phyloP scores from a whole-genome alignment of 2,329 filamentous ascomycete species.

The Microcera coccophila region DNA sequence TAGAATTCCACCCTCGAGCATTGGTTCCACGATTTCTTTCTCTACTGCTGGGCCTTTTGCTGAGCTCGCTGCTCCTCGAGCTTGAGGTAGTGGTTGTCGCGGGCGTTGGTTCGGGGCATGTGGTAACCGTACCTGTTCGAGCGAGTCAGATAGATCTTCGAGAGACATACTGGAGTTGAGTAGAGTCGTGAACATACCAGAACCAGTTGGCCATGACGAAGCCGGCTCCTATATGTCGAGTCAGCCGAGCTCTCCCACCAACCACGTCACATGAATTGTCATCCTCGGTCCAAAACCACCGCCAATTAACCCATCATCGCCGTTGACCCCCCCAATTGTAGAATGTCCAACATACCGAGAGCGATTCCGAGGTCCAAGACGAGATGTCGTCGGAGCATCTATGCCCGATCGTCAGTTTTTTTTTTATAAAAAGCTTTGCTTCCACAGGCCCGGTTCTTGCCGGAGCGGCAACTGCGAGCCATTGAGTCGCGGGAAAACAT shows the following conservation, averaged over 20 bases:
- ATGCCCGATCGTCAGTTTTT: constrained; percentile 32
- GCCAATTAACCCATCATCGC: constrained; percentile 2
- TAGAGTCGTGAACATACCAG: constrained; percentile 45
- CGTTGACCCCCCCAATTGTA: not conserved
- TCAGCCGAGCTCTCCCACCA: constrained; percentile 32
- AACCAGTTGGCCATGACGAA: constrained; percentile 52
- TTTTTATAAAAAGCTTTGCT: constrained; percentile 20
- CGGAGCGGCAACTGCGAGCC: constrained; percentile 11
- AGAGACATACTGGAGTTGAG: not conserved
- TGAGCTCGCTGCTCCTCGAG: constrained; percentile 54
- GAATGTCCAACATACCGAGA: constrained; percentile 46
- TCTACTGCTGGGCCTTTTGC: constrained; percentile 30
- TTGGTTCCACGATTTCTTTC: constrained; percentile 5
- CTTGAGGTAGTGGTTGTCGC: constrained; percentile 57
- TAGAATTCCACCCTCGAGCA: constrained; percentile 13
- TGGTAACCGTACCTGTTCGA: constrained; percentile 58
- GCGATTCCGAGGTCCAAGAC: constrained; percentile 54
- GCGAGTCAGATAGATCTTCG: constrained; percentile 8
- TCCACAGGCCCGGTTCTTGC: constrained; percentile 17
- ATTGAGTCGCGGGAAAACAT: constrained; percentile 40
- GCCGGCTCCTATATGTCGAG: constrained; percentile 44
- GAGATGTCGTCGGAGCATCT: constrained; percentile 60
- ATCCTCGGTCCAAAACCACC: constrained; percentile 12
- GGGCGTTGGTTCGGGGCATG: constrained; percentile 55
- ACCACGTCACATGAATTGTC: constrained; percentile 25